phyloP scores from a whole-genome alignment of 2,329 filamentous ascomycete species.

The Talaromyces atroroseus region DNA sequence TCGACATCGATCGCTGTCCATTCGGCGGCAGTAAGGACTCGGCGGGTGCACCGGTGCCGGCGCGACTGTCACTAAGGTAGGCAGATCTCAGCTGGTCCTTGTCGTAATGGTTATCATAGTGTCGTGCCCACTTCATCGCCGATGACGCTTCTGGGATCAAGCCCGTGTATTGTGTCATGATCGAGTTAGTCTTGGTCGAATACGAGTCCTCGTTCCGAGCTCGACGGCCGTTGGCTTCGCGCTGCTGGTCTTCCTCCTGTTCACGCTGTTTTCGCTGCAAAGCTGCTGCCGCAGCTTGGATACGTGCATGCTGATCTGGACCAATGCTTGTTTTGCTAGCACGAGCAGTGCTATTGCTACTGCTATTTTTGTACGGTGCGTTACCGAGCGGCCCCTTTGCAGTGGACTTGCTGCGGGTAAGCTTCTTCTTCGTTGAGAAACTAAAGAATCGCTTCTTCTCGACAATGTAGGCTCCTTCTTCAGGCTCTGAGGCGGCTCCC shows the following conservation, averaged over 20 bases:
- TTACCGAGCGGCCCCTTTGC: conserved; percentile 53
- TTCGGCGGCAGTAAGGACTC: conserved; percentile 38
- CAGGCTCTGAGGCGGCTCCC: conserved; percentile 78
- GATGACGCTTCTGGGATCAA: conserved; percentile 83
- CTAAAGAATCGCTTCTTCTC: conserved; percentile 95
- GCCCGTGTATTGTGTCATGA: conserved; percentile 78
- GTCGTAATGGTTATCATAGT: conserved; percentile 95
- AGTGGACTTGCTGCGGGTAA: conserved; percentile 65
- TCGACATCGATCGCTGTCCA: conserved; percentile 24
- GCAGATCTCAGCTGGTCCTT: conserved; percentile 77
- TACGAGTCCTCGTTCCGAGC: conserved; percentile 51
- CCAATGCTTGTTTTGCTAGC: conserved; percentile 78
- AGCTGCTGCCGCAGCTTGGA: conserved; percentile 83
- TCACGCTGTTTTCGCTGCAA: conserved; percentile 65
- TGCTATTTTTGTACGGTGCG: conserved; percentile 47
- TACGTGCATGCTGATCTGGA: conserved; percentile 85
- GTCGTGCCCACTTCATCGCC: conserved; percentile 94
- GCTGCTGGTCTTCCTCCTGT: conserved; percentile 52
- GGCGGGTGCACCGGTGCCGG: conserved; percentile 60
- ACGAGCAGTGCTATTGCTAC: conserved; percentile 46
- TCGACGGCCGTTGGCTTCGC: conserved; percentile 43
- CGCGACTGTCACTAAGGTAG: conserved; percentile 70
- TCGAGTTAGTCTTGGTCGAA: conserved; percentile 74
- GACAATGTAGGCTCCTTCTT: conserved; percentile 80
- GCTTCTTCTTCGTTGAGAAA: conserved; percentile 64